Conservation (phyloP, 108 stramenopile species). For the Stephanodiscus minutulus region DNA sequence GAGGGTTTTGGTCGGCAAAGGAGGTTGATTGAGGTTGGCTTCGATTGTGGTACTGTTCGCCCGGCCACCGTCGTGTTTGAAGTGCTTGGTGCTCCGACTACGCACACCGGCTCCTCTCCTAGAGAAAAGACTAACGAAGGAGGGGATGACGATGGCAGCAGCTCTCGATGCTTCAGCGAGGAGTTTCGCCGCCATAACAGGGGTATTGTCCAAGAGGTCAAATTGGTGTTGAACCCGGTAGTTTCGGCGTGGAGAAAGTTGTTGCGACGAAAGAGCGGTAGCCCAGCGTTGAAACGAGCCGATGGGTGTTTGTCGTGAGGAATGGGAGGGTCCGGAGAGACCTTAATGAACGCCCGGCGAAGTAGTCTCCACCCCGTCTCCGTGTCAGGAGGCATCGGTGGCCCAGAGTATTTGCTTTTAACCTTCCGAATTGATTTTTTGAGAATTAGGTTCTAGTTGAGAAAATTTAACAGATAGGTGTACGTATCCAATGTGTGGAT, state of each 20-base stretch:
- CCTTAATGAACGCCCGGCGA: too few species aligned
- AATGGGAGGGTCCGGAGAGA: too few species aligned
- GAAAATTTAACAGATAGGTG: too few species aligned
- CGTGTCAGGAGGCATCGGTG: too few species aligned
- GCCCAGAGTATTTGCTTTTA: too few species aligned
- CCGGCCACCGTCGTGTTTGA: neutral
- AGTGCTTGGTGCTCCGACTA: neutral
- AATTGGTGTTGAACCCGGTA: neutral
- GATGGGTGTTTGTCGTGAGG: slow-evolving; percentile 11
- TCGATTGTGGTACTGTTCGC: neutral
- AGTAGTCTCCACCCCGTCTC: too few species aligned
- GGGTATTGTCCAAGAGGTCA: neutral
- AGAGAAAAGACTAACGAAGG: neutral
- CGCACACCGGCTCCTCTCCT: neutral
- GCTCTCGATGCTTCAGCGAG: slow-evolving; percentile 1
- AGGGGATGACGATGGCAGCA: neutral
- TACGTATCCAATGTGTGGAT: too few species aligned
- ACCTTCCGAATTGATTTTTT: too few species aligned
- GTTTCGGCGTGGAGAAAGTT: neutral
- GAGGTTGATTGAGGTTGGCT: neutral
- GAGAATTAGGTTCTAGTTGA: too few species aligned
- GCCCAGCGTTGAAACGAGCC: slow-evolving; percentile 3
- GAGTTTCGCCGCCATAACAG: slow-evolving; percentile 9
- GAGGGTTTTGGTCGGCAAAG: neutral
- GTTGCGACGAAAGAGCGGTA: neutral